These are phyloP conservation scores for Nephelium lappaceum DNA, from an alignment of 345 rosid species.

Conservation along the genomic window DNA sequence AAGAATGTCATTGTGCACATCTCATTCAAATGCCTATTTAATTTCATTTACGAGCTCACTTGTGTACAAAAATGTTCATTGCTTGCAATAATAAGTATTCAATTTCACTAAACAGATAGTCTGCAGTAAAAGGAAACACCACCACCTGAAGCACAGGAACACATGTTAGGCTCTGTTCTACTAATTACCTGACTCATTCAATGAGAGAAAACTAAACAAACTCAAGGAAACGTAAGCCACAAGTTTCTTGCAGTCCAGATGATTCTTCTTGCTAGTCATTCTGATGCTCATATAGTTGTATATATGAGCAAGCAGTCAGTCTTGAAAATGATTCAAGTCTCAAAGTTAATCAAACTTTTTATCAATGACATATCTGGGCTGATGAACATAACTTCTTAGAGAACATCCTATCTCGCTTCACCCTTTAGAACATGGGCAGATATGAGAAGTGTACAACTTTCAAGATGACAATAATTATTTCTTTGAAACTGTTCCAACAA, in stretches of 20 bases:
- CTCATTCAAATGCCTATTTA: conserved; percentile 1
- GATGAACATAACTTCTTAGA: background rate
- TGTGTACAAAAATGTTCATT: background rate
- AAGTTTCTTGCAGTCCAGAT: background rate
- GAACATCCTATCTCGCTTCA: background rate
- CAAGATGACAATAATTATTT: background rate
- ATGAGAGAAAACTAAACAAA: background rate
- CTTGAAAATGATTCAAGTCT: background rate
- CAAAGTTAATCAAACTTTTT: background rate
- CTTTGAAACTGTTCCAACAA: background rate
- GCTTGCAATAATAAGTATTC: background rate
- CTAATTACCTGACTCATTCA: background rate
- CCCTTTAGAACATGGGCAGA: background rate
- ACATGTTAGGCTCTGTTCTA: background rate
- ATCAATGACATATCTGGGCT: too few relatives aligned
- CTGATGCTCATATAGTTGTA: background rate
- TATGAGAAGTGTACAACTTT: background rate
- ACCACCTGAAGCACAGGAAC: conserved; percentile 4
- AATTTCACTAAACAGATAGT: background rate
- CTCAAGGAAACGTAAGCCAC: background rate
- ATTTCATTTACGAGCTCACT: background rate
- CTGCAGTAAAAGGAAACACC: background rate
- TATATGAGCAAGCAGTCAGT: background rate
- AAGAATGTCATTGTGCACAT: background rate
- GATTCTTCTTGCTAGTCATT: background rate